phyloP scores from a whole-genome alignment of 352 stramenopile genomes.

The Phytophthora podocarpi region DNA sequence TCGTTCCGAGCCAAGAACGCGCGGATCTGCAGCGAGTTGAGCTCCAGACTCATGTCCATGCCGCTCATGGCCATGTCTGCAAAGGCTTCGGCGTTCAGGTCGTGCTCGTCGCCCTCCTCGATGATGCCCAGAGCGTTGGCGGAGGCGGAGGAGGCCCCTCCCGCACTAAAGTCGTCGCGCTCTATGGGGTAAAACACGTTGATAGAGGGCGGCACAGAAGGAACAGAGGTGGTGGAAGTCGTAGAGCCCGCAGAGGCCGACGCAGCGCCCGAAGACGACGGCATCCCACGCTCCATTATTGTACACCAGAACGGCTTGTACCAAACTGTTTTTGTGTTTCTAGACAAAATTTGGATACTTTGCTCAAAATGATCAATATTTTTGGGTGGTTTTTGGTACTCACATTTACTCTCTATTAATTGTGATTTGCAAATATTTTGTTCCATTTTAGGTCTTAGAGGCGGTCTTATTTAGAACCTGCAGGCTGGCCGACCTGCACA shows the following conservation, averaged over 20 bases:
- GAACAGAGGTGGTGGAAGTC: too few relatives aligned
- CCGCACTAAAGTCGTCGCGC: constrained; percentile 33
- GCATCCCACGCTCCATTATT: neutral
- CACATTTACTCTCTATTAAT: too few relatives aligned
- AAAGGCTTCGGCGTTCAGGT: constrained; percentile 60
- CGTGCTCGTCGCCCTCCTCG: constrained; percentile 52
- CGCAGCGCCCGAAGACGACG: neutral
- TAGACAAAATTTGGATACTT: too few relatives aligned
- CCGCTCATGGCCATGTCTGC: constrained; percentile 58
- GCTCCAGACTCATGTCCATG: constrained; percentile 69
- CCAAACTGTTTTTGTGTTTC: too few relatives aligned
- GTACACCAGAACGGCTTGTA: too few relatives aligned
- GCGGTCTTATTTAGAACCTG: too few relatives aligned
- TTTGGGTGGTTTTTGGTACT: too few relatives aligned
- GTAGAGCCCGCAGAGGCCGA: neutral
- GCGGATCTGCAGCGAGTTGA: constrained; percentile 60
- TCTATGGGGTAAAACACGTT: constrained; percentile 29
- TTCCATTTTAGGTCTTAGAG: too few relatives aligned
- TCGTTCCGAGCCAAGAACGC: constrained; percentile 51
- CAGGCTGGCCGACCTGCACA: too few relatives aligned
- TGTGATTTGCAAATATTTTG: too few relatives aligned
- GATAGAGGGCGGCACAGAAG: constrained; percentile 7
- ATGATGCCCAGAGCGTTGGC: constrained; percentile 40
- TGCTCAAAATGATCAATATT: too few relatives aligned
- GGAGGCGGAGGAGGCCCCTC: too few relatives aligned